Base-by-base conservation (phyloP, 306 rosid genomes). In the Cercis canadensis region DNA sequence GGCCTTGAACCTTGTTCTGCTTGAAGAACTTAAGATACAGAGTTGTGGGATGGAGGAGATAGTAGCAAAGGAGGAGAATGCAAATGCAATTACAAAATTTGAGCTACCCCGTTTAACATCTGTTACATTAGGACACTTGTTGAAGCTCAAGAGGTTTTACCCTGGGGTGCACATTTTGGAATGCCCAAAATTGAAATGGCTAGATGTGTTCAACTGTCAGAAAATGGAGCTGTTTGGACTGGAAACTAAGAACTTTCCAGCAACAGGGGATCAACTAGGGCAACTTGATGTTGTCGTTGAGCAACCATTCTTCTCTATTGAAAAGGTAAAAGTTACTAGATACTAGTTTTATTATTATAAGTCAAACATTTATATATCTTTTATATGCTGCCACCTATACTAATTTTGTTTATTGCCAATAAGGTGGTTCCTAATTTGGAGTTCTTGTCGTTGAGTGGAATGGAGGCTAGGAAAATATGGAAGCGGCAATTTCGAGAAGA, bases 111-210 rank as follows among this genome's bases (percentile, higher is more conserved):
- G 46, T 0, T 14, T 81, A 13, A 45, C 51, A 8, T 0, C 6
- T 17, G 0, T 81, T 60, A 4, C 2, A 6, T 63, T 81, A 44
- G 1, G 0, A 31, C 0, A n/a, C n/a, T 11, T 74, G 15, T 45
- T 14, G 1, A 8, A 67, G 32, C 54, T 81, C 2, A 65, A 37
- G 40, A 54, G 50, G 29, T 66, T 81, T 33, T 72, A 16, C 37
- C 64, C 47, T 0, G 63, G 64, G 18, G 34, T 29, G 11, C 54
- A 59, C 36, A 62, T 34, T 16, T 53, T 37, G 6, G 54, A 61
- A 6, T 81, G 78, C 44, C 82, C 78, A 37, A 11, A 31, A 8
- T 34, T 76, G 11, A 55, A 43, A 16, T 0, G 10, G 0, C 0
- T 64, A 0, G 3, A 8, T 10, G 39, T 50, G 6, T 0, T 0